These are phyloP conservation scores for Nidularia pulvinata DNA, from an alignment of 768 basidiomycete genomes.

Conservation along the genomic window DNA sequence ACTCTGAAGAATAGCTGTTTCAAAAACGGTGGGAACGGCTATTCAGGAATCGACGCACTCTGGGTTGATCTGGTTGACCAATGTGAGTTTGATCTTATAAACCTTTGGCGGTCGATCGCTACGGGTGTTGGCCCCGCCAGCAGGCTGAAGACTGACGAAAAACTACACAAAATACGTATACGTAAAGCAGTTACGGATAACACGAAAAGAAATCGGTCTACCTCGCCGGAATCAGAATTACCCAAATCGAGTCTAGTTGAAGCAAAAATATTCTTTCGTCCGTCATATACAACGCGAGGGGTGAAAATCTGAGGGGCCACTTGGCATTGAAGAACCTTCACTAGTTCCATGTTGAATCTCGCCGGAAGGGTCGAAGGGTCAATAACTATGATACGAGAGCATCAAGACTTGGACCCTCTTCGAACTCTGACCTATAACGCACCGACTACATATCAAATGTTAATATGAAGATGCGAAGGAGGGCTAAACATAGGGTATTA, in stretches of 20 bases:
- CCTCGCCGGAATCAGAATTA: constrained; percentile 49
- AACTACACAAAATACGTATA: not conserved
- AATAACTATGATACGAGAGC: constrained; percentile 31
- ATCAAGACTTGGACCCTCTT: constrained; percentile 33
- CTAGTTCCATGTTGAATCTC: constrained; percentile 32
- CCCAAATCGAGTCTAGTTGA: constrained; percentile 57
- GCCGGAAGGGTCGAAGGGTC: constrained; percentile 20
- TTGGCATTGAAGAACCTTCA: constrained; percentile 26
- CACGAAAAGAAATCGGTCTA: constrained; percentile 15
- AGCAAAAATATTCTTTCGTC: constrained; percentile 73
- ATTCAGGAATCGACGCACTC: constrained; percentile 16
- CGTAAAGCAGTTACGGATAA: not conserved
- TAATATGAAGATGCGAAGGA: constrained; percentile 15
- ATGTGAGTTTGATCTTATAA: constrained; percentile 64
- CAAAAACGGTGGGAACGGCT: not conserved
- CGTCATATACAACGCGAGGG: constrained; percentile 72
- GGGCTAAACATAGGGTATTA: constrained; percentile 13
- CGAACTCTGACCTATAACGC: constrained; percentile 4
- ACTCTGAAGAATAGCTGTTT: constrained; percentile 32
- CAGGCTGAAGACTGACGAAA: not conserved
- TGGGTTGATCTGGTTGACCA: constrained; percentile 43
- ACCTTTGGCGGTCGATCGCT: constrained; percentile 53
- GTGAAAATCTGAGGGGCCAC: constrained; percentile 62
- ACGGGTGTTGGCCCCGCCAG: not conserved
- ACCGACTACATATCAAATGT: constrained; percentile 24